A percentile compares a stretch with the other conserved stretches of the same genome.
Evolutionary conservation across 2,329 filamentous ascomycete genomes (phyloP).

Genomic region (Trichoderma semiorbis): DNA sequence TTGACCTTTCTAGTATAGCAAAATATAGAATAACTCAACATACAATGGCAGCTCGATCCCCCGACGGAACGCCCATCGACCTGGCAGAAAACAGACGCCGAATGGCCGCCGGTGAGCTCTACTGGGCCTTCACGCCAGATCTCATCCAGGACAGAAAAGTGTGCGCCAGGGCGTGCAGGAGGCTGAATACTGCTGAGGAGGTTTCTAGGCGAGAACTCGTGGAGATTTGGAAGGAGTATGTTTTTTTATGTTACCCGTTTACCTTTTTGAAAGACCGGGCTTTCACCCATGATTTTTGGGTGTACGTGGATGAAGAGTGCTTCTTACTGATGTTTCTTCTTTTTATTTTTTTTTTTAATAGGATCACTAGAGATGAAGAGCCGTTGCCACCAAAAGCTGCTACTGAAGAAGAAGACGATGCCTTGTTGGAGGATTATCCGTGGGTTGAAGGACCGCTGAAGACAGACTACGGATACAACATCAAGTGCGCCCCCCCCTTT

Average conservation of each 20-base stretch:
- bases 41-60: constrained; percentile 4
- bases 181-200: constrained; percentile 61
- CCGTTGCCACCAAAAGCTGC: constrained; percentile 58
- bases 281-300: not conserved
- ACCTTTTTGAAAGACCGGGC: not conserved
- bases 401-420: constrained; percentile 60
- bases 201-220: constrained; percentile 55
- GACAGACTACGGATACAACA: constrained; percentile 77
- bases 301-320: not conserved
- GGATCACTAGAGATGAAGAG: constrained; percentile 44
- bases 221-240: constrained; percentile 69
- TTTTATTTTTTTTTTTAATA: not conserved
- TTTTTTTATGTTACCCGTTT: not conserved
- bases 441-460: constrained; percentile 67
- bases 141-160: constrained; percentile 58
- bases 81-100: constrained; percentile 45
- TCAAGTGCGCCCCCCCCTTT: constrained; percentile 42
- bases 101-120: constrained; percentile 66
- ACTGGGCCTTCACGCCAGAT: constrained; percentile 67
- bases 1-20: not conserved
- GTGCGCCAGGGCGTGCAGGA: constrained; percentile 56
- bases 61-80: constrained; percentile 31
- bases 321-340: not conserved
- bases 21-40: not conserved
- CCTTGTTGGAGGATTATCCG: constrained; percentile 57